A percentile compares a stretch with the other conserved stretches of the same genome.
phyloP scores from a whole-genome alignment of 176 grass and related monocot genomes.

The Poa annua region DNA sequence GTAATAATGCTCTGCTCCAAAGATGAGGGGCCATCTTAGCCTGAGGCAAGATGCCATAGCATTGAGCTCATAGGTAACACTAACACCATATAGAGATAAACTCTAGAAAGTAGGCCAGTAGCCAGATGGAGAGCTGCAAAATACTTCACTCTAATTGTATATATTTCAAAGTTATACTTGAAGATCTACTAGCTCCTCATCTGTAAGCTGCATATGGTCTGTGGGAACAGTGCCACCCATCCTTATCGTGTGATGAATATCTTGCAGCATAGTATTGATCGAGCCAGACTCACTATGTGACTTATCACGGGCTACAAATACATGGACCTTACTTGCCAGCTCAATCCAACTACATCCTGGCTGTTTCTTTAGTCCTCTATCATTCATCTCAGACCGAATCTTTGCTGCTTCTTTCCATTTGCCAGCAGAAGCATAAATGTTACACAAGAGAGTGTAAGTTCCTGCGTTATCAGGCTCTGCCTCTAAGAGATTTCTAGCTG shows the following conservation, averaged over 20 bases:
- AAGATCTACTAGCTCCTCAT: conserved; percentile 31
- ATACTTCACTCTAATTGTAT: conserved; percentile 14
- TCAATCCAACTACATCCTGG: conserved; percentile 93
- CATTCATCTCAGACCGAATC: conserved; percentile 77
- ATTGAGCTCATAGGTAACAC: not conserved
- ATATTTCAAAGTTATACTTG: conserved; percentile 18
- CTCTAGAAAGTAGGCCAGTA: not conserved
- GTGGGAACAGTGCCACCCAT: conserved; percentile 38
- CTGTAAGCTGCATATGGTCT: conserved; percentile 29
- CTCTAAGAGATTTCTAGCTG: conserved; percentile 68
- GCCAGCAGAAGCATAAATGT: conserved; percentile 87
- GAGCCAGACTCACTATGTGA: conserved; percentile 57
- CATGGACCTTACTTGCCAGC: conserved; percentile 76
- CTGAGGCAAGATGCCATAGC: not conserved
- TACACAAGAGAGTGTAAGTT: conserved; percentile 70
- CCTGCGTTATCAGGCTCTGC: conserved; percentile 76
- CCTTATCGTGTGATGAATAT: conserved; percentile 72
- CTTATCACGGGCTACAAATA: conserved; percentile 77
- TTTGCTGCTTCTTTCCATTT: conserved; percentile 85
- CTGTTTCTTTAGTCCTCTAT: conserved; percentile 77
- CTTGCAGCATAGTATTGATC: conserved; percentile 57
- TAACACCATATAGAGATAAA: not conserved
- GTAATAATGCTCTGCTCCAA: conserved; percentile 19
- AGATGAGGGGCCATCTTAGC: not conserved
- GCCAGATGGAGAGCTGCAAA: conserved; percentile 1